Evolutionary conservation across 768 basidiomycete species (phyloP).

Genomic region (Hypholoma sublateritium): DNA sequence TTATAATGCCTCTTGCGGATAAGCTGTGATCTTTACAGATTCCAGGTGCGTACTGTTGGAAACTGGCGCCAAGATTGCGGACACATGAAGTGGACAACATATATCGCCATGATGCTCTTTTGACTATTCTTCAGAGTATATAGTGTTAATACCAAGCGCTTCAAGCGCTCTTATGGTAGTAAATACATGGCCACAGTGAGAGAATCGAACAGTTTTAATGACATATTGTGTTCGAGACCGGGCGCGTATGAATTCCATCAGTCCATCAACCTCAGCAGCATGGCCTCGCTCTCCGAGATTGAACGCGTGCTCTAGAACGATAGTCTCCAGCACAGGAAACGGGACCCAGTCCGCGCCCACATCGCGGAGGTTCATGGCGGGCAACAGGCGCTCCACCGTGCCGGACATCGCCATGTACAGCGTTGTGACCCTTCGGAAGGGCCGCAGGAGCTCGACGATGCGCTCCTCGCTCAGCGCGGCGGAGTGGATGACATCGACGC

Average conservation of each 20-base stretch:
- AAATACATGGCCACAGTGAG: background rate
- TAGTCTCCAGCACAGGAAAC: background rate
- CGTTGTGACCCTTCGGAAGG: no score
- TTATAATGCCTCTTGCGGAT: no score
- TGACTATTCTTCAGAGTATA: no score
- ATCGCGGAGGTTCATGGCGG: background rate
- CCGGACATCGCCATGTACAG: no score
- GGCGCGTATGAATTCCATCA: background rate
- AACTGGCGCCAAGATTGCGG: no score
- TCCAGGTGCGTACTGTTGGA: no score
- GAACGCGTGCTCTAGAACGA: background rate
- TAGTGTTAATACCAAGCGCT: background rate
- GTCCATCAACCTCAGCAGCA: background rate
- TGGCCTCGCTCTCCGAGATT: background rate
- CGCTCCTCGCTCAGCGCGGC: background rate
- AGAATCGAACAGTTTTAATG: background rate
- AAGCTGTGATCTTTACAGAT: no score
- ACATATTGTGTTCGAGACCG: background rate
- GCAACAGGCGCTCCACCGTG: conserved; percentile 1
- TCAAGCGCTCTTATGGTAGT: background rate
- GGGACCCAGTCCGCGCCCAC: background rate
- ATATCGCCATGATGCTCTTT: no score
- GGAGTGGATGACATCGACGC: background rate
- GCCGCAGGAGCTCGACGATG: no score
- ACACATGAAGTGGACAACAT: no score